phyloP scores from a whole-genome alignment of 2,329 filamentous ascomycete species.

The Fusarium sp. region DNA sequence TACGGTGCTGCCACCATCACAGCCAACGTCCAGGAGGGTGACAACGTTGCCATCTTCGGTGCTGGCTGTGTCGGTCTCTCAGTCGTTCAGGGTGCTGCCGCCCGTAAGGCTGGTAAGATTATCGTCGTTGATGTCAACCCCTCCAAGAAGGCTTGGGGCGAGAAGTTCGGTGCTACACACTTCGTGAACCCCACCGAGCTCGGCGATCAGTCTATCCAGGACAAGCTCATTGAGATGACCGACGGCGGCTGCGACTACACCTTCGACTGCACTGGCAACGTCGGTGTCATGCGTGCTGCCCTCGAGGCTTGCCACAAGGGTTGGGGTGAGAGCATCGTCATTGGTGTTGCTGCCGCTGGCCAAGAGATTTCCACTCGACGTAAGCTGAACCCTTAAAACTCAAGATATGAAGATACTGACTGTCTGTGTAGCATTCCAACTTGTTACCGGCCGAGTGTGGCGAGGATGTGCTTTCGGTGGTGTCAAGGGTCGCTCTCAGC shows the following conservation, averaged over 20 bases:
- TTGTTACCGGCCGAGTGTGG: conserved; percentile 98
- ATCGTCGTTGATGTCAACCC: conserved; percentile 85
- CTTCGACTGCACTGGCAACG: conserved; percentile 98
- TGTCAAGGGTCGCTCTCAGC: conserved; percentile 96
- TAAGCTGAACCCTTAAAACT: conserved; percentile 64
- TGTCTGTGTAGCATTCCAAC: conserved; percentile 83
- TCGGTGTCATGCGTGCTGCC: conserved; percentile 93
- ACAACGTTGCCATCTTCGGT: conserved; percentile 92
- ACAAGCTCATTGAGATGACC: conserved; percentile 96
- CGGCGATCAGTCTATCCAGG: conserved; percentile 83
- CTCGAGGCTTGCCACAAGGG: conserved; percentile 99
- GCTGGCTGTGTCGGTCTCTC: conserved; percentile 96
- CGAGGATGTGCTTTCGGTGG: conserved; percentile 98
- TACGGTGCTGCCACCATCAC: conserved; percentile 97
- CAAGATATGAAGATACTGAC: conserved; percentile 37
- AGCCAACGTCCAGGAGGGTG: conserved; percentile 89
- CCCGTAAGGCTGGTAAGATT: conserved; percentile 83
- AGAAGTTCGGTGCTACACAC: conserved; percentile 95
- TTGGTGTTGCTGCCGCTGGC: conserved; percentile 94
- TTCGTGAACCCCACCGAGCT: conserved; percentile 94
- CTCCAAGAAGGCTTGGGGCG: conserved; percentile 88
- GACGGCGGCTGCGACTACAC: conserved; percentile 99
- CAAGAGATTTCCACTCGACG: conserved; percentile 95
- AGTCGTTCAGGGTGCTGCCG: conserved; percentile 92
- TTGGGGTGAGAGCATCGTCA: conserved; percentile 98